Evolutionary conservation across 2,329 filamentous ascomycete genomes (phyloP), one percentile per base, ranked within the genome.

Genomic region (Metarhizium brunneum): DNA sequence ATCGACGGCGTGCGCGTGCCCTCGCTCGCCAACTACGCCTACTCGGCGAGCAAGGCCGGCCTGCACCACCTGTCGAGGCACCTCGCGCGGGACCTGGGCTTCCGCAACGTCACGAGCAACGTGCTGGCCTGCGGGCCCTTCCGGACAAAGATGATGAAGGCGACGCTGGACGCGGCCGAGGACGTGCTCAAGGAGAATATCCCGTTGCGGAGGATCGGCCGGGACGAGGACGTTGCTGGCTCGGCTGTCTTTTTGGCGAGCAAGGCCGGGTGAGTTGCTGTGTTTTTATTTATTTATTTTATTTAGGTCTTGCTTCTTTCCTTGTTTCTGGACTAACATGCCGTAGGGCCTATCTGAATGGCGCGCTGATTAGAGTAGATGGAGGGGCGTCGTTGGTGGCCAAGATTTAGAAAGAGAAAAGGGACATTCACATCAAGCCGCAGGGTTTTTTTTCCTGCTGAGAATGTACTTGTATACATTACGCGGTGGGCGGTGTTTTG

Each of bases 101-200:
- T 78, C 56, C 64, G 79, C 47, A 75, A 80, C 54, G 78, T 87
- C 57, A 87, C 84, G 40, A 78, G 73, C 59, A 90, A 90, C 65
- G 82, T 83, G 3, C 70, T 90, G 55, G 87, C 87, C 6, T 89
- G 86, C 64, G 87, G 87, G 3, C 86, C 86, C 3, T 87, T 87
- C 58, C 76, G 84, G 60, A 84, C 77, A 58, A 85, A 84, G 73
- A 87, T 87, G 84, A 85, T 85, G 82, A 77, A 76, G 56, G 77
- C 76, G 20, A 82, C 81, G 56, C 70, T 87, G 57, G 76, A 82
- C 58, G 70, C 74, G 38, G 78, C 78, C 56, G 74, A 78, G 50
- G 79, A 81, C 4, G 67, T 68, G 6, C 84, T 87, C 61, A 75
- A 76, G 56, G 71, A 69, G 0, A 77, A 77, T 3, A 83, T 87